Conservation (phyloP, 2,329 filamentous ascomycete species). For the Cephalotrichum gorgonifer region DNA sequence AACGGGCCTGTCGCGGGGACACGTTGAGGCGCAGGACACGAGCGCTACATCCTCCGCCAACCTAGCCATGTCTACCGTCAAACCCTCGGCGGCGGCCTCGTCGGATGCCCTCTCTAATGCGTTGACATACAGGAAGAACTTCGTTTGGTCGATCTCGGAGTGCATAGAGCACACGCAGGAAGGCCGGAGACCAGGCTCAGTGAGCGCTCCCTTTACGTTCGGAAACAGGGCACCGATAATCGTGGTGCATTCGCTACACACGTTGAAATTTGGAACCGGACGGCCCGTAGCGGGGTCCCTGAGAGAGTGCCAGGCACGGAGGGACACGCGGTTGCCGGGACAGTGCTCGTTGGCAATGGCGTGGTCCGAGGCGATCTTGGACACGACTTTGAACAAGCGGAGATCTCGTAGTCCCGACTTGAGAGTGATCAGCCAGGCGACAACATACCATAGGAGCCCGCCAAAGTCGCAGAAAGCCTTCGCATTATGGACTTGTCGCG, state of each 20-base stretch:
- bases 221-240: constrained; percentile 67
- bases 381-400: constrained; percentile 58
- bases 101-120: constrained; percentile 48
- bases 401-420: constrained; percentile 59
- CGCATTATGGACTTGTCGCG: constrained; percentile 24
- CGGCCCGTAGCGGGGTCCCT: constrained; percentile 54
- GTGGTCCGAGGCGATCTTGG: constrained; percentile 42
- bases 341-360: constrained; percentile 42
- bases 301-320: constrained; percentile 67
- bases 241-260: constrained; percentile 65
- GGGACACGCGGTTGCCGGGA: constrained; percentile 40
- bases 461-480: constrained; percentile 70
- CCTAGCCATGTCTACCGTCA: constrained; percentile 44
- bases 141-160: constrained; percentile 36
- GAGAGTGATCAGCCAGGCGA: constrained; percentile 72
- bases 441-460: constrained; percentile 65
- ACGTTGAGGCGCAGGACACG: constrained; percentile 50
- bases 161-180: constrained; percentile 59
- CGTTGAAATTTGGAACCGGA: constrained; percentile 59
- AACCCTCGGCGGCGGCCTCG: constrained; percentile 29
- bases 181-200: constrained; percentile 18
- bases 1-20: constrained; percentile 52
- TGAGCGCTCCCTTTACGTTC: constrained; percentile 57
- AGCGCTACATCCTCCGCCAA: constrained; percentile 56
- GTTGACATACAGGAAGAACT: constrained; percentile 51